Evolutionary conservation across 139 green algal species (phyloP).

Genomic region (Micractinium sp.): DNA sequence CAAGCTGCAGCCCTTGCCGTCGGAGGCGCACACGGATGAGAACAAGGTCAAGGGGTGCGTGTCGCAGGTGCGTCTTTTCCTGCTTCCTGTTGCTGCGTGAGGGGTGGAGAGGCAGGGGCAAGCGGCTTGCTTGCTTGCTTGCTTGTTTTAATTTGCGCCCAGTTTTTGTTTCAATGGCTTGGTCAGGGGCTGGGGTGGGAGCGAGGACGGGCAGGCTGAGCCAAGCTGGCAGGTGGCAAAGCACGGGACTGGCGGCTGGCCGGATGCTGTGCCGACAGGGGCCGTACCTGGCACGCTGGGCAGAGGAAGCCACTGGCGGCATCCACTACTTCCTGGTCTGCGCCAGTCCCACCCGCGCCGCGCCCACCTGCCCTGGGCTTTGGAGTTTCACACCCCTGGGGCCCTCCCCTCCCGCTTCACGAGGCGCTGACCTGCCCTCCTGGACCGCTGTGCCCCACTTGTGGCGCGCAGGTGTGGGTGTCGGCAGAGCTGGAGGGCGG

Average conservation of each 20-base stretch:
- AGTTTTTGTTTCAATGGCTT: too few relatives aligned
- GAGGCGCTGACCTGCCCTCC: not conserved
- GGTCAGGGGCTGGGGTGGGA: too few relatives aligned
- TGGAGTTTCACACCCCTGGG: not conserved
- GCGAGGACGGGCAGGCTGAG: too few relatives aligned
- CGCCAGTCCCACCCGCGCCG: too few relatives aligned
- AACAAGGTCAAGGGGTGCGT: constrained; percentile 97
- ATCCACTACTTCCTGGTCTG: too few relatives aligned
- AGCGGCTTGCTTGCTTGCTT: not conserved
- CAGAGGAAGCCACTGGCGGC: too few relatives aligned
- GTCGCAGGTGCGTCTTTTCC: not conserved
- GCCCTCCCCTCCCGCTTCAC: not conserved
- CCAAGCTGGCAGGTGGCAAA: too few relatives aligned
- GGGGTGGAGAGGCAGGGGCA: too few relatives aligned
- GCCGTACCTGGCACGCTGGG: too few relatives aligned
- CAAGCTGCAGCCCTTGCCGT: constrained; percentile 85
- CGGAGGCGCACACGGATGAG: constrained; percentile 71
- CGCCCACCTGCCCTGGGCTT: too few relatives aligned
- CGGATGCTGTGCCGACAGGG: too few relatives aligned
- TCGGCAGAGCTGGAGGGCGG: constrained; percentile 77
- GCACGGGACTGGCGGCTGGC: too few relatives aligned
- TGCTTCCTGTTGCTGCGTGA: not conserved
- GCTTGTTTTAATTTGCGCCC: not conserved
- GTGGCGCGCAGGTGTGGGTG: constrained; percentile 93
- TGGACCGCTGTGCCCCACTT: not conserved